These are phyloP conservation scores for Aspergillus biplanus DNA, from an alignment of 495 filamentous ascomycete genomes.

Conservation along the genomic window DNA sequence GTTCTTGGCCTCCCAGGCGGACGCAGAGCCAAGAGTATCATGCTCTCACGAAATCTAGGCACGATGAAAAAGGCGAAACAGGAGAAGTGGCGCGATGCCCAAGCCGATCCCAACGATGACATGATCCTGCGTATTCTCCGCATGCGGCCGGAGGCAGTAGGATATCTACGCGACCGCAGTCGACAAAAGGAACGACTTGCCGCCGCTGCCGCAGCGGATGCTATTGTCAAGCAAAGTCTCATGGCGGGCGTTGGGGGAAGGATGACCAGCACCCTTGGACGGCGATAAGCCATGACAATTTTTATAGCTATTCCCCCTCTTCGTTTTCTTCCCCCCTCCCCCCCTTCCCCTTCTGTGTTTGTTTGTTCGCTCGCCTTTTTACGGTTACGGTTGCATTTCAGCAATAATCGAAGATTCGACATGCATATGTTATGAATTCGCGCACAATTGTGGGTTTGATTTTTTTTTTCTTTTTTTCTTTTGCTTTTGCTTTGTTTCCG, in stretches of 20 bases:
- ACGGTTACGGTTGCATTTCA: too few species aligned
- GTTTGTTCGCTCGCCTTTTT: neutral
- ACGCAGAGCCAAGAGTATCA: constrained; percentile 86
- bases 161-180: constrained; percentile 87
- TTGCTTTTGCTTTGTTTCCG: constrained; percentile 8
- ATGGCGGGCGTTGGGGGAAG: constrained; percentile 66
- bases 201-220: constrained; percentile 85
- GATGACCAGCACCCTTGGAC: constrained; percentile 60
- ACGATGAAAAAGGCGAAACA: constrained; percentile 96
- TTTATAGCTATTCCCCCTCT: neutral
- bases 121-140: constrained; percentile 96
- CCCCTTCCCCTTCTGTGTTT: constrained; percentile 20
- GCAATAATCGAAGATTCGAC: too few species aligned
- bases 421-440: too few species aligned
- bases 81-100: constrained; percentile 91
- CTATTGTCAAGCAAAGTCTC: constrained; percentile 93
- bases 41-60: constrained; percentile 91
- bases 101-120: constrained; percentile 96
- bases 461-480: constrained; percentile 4
- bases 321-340: constrained; percentile 23
- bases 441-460: neutral
- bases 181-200: constrained; percentile 93
- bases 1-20: constrained; percentile 72
- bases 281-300: constrained; percentile 29
- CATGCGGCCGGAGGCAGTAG: constrained; percentile 93